Evolutionary conservation across 192 early-diverging fungal genomes (phyloP).

Genomic region (Mortierella antarctica): DNA sequence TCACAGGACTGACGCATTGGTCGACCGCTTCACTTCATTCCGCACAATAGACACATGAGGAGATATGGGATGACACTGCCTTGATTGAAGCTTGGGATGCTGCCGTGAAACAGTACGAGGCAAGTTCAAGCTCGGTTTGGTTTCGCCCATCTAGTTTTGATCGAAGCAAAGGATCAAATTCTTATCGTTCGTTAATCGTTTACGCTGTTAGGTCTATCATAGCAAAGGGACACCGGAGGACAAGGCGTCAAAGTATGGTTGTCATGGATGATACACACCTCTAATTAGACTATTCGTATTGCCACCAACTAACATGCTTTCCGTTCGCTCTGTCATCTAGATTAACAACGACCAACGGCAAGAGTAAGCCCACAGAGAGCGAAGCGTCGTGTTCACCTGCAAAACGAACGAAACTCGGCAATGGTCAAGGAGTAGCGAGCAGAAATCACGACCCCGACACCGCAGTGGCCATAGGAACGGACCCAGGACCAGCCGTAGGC

Average conservation of each 20-base stretch:
- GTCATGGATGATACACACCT: too few species aligned
- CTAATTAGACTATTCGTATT: not conserved
- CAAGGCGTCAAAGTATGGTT: constrained; percentile 5
- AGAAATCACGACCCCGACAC: not conserved
- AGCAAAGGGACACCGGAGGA: constrained; percentile 15
- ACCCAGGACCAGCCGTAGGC: not conserved
- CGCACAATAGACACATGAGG: constrained; percentile 36
- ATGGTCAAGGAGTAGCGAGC: not conserved
- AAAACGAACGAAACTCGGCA: constrained; percentile 9
- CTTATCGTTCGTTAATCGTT: constrained; percentile 1
- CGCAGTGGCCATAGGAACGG: too few species aligned
- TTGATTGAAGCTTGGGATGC: constrained; percentile 73
- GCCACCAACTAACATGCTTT: not conserved
- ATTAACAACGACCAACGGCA: not conserved
- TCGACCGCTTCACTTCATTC: not conserved
- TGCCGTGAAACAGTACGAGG: constrained; percentile 68
- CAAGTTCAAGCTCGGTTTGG: not conserved
- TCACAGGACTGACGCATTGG: not conserved
- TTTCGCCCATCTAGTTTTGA: too few species aligned
- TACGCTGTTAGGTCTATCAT: constrained; percentile 10
- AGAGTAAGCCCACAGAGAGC: not conserved
- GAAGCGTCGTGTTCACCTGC: not conserved
- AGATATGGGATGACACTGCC: constrained; percentile 72
- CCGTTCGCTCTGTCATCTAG: not conserved
- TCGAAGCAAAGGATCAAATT: too few species aligned